Conservation (phyloP, 495 filamentous ascomycete genomes). For the Aspergillus olivimuriae region DNA sequence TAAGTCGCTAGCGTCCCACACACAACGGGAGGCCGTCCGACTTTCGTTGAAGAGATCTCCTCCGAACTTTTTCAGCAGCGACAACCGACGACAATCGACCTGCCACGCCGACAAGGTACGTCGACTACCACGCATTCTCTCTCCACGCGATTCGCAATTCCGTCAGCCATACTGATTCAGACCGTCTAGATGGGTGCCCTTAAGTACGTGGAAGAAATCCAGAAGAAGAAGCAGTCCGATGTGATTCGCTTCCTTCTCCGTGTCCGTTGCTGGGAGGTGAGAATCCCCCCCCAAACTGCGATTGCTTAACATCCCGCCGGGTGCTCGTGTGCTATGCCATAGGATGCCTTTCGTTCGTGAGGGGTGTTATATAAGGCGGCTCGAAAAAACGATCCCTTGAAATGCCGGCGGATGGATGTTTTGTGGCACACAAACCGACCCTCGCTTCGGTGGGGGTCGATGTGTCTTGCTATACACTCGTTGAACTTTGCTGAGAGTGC, state of each 20-base stretch:
- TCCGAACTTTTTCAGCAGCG: conserved; percentile 37
- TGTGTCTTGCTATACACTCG: conserved; percentile 93
- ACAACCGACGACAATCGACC: conserved; percentile 46
- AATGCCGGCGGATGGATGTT: conserved; percentile 34
- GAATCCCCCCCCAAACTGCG: conserved; percentile 49
- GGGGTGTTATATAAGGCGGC: conserved; percentile 32
- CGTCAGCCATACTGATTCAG: too few relatives aligned
- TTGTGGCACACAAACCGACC: conserved; percentile 38
- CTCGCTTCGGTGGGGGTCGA: conserved; percentile 14
- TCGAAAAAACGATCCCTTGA: conserved; percentile 19
- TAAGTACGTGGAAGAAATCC: conserved; percentile 99
- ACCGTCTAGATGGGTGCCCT: conserved; percentile 75
- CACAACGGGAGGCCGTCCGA: conserved; percentile 27
- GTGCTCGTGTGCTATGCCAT: conserved; percentile 38
- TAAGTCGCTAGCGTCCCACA: conserved; percentile 45
- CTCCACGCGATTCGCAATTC: background rate
- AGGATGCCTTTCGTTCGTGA: conserved; percentile 24
- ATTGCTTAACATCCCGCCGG: conserved; percentile 45
- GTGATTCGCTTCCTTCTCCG: conserved; percentile 98
- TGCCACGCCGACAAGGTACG: conserved; percentile 48
- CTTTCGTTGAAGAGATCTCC: conserved; percentile 25
- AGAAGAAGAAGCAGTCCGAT: conserved; percentile 99
- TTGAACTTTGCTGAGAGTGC: conserved; percentile 99
- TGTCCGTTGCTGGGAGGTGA: conserved; percentile 99
- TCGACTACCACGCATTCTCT: conserved; percentile 3